Conservation (phyloP, 805 yeast genomes). For the Wickerhamomyces alni region DNA sequence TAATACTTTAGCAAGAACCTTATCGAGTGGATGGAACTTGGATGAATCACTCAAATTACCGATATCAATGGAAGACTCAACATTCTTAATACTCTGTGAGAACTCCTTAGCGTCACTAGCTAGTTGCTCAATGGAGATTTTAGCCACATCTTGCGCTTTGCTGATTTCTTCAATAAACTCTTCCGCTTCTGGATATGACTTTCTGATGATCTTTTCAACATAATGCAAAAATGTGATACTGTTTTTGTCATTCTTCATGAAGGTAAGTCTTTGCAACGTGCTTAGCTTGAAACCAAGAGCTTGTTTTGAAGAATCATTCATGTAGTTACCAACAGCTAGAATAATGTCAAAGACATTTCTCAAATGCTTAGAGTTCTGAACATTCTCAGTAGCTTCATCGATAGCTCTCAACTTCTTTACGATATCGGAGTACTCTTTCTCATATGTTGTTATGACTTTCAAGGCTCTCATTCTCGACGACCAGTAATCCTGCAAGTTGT, state of each 20-base stretch:
- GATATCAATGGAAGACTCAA: slow-evolving; percentile 45
- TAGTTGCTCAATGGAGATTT: slow-evolving; percentile 57
- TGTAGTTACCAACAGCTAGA: slow-evolving; percentile 69
- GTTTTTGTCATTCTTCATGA: slow-evolving; percentile 62
- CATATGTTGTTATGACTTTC: slow-evolving; percentile 46
- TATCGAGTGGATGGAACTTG: slow-evolving; percentile 62
- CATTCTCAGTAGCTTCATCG: slow-evolving; percentile 52
- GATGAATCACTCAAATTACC: slow-evolving; percentile 63
- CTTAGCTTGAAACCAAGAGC: slow-evolving; percentile 68
- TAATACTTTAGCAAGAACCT: slow-evolving; percentile 45
- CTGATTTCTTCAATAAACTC: slow-evolving; percentile 55
- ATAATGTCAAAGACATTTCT: slow-evolving; percentile 58
- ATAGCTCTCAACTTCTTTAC: slow-evolving; percentile 46
- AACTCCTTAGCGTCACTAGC: slow-evolving; percentile 54
- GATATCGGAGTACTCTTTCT: slow-evolving; percentile 61
- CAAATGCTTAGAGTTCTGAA: slow-evolving; percentile 47
- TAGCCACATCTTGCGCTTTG: slow-evolving; percentile 47
- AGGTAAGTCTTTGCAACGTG: slow-evolving; percentile 62
- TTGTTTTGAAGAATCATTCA: slow-evolving; percentile 65
- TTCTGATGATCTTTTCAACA: slow-evolving; percentile 62
- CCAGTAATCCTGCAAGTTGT: slow-evolving; percentile 68
- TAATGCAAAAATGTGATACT: slow-evolving; percentile 69
- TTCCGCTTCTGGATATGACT: slow-evolving; percentile 58
- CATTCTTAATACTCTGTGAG: slow-evolving; percentile 41
- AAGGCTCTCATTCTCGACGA: slow-evolving; percentile 62